These are phyloP conservation scores for Tulasnella calospora DNA, from an alignment of 768 basidiomycete species.

Conservation along the genomic window DNA sequence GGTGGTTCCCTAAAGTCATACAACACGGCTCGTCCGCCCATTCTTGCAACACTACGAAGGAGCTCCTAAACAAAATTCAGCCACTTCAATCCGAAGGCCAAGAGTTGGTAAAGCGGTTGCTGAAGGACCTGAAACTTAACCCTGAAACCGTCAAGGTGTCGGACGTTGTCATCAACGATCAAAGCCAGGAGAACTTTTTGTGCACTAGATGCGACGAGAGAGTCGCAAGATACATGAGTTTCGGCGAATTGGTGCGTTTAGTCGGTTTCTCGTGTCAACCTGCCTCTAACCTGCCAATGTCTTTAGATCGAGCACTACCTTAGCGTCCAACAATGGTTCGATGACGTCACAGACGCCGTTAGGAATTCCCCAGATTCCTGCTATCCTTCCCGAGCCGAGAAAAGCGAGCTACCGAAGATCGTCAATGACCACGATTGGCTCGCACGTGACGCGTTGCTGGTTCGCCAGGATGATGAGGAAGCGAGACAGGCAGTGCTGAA, in stretches of 20 bases:
- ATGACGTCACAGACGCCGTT: not conserved
- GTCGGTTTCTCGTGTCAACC: not conserved
- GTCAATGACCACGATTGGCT: not conserved
- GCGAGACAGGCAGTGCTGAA: not conserved
- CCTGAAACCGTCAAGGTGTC: not conserved
- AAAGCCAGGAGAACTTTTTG: not conserved
- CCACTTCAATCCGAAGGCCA: not conserved
- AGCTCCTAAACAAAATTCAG: not conserved
- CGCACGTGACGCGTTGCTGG: not conserved
- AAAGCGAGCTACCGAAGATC: not conserved
- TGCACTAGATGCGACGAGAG: not conserved
- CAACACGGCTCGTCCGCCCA: not conserved
- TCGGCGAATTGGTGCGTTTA: not conserved
- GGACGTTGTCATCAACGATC: not conserved
- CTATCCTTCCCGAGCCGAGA: not conserved
- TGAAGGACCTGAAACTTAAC: not conserved
- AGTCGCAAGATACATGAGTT: not conserved
- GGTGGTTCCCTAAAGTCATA: not conserved
- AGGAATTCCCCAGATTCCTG: not conserved
- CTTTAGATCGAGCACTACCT: not conserved
- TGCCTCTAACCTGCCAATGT: too few species aligned
- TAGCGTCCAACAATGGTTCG: not conserved
- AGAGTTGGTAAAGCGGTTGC: not conserved
- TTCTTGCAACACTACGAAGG: not conserved
- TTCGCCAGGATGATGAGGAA: not conserved